phyloP scores from a whole-genome alignment of 1,284 basidiomycete species.

The Mycena sp. region DNA sequence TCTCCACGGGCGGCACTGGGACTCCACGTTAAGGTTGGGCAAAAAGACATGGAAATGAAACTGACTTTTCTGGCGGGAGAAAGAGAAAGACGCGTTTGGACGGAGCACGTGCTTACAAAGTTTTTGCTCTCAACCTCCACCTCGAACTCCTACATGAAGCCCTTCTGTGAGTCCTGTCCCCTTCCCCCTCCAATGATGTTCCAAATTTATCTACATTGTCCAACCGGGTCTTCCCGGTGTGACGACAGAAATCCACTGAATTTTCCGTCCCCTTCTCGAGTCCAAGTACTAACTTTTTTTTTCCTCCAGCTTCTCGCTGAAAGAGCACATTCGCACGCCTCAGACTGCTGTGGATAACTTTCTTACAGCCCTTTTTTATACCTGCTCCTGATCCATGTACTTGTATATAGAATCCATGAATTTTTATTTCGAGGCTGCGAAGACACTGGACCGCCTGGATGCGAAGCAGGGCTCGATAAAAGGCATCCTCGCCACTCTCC shows the following conservation, averaged over 20 bases:
- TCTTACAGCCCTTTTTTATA: neutral
- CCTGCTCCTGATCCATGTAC: slow-evolving; percentile 23
- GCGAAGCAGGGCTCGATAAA: slow-evolving; percentile 89
- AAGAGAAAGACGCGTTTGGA: neutral
- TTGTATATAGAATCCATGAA: slow-evolving; percentile 74
- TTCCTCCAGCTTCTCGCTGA: slow-evolving; percentile 13
- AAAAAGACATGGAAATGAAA: neutral
- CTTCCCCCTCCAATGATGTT: slow-evolving; percentile 49
- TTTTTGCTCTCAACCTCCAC: slow-evolving; percentile 3
- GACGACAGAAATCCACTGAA: slow-evolving; percentile 49
- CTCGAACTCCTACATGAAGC: neutral
- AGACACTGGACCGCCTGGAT: slow-evolving; percentile 85
- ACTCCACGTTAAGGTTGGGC: slow-evolving; percentile 15
- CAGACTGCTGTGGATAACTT: slow-evolving; percentile 3
- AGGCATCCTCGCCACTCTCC: slow-evolving; percentile 74
- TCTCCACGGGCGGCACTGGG: slow-evolving; percentile 73
- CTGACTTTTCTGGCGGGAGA: slow-evolving; percentile 12
- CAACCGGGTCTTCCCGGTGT: slow-evolving; percentile 55
- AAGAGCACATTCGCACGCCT: neutral
- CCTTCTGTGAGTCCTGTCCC: slow-evolving; percentile 10
- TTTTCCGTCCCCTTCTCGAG: slow-evolving; percentile 19
- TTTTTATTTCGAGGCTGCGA: slow-evolving; percentile 91
- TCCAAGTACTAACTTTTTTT: slow-evolving; percentile 16
- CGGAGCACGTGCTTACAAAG: slow-evolving; percentile 7
- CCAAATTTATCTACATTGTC: slow-evolving; percentile 89